Evolutionary conservation across 78 protist genomes (phyloP).

Genomic region (Salpingoeca rosetta): DNA sequence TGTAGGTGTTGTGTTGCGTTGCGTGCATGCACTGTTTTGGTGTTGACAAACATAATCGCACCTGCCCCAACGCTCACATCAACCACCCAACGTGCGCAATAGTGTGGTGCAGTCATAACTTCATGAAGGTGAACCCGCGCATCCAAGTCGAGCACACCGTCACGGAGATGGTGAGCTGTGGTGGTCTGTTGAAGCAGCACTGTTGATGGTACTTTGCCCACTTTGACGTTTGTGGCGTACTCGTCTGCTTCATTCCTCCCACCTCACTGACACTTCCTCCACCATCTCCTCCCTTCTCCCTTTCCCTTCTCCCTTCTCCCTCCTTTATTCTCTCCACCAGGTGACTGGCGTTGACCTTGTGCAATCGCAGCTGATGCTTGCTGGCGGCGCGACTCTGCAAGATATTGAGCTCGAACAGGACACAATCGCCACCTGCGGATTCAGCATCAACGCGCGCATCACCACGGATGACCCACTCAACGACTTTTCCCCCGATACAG

Average conservation of each 20-base stretch:
- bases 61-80: not conserved
- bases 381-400: not conserved
- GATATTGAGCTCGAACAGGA: not conserved
- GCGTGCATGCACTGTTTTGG: not conserved
- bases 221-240: no score
- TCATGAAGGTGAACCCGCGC: not conserved
- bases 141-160: not conserved
- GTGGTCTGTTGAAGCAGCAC: no score
- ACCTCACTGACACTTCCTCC: not conserved
- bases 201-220: no score
- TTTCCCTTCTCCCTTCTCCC: not conserved
- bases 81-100: not conserved
- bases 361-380: not conserved
- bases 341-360: not conserved
- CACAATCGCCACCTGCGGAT: not conserved
- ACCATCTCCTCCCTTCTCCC: not conserved
- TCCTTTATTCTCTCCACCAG: not conserved
- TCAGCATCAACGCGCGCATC: not conserved
- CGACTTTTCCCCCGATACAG: not conserved
- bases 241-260: no score
- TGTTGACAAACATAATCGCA: not conserved
- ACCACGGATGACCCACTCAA: not conserved
- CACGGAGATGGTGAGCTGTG: not conserved
- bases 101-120: not conserved
- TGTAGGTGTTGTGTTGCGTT: not conserved